Base-by-base conservation (phyloP, 2,329 filamentous ascomycete species). In the Alternaria alternata region DNA sequence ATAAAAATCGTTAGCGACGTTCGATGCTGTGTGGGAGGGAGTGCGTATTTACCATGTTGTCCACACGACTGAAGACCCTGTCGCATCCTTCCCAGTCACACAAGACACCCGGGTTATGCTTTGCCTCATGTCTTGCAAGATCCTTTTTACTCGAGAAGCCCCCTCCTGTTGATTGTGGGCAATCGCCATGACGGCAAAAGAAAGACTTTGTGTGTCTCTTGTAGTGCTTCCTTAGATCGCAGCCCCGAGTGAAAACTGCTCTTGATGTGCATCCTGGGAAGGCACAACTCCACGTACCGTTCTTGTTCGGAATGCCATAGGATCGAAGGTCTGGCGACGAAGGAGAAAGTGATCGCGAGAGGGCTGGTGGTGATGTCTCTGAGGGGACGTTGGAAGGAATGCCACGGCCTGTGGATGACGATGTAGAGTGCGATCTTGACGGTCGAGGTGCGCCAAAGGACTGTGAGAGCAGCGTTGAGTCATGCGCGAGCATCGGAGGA, bases 131-230 rank as follows among this genome's bases (percentile, higher is more conserved):
- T 39, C 87, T 78, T 26, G 85, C 84, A 20, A 86, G 83, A 63
- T 89, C 87, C 68, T 89, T 89, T 71, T 87, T 88, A 69, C 85
- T 87, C 7, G 85, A 87, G 70, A 88, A 89, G 0, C 87, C 86
- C 32, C 85, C 85, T 36, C 82, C 81, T 3, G 78, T 80, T 9
- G 85, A 80, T 67, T 88, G 85, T 12, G 86, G 84, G 70, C 87
- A 89, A 12, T 85, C 85, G 49, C 84, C 79, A 59, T 87, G 81
- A 5, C 86, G 84, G 73, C 87, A 89, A 73, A 87, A 88, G 54
- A 88, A 83, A 16, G 85, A 82, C 66, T 88, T 88, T 28, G 83
- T 85, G 72, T 89, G 87, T 14, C 87, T 80, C 70, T 88, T 87
- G 78, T 85, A 87, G 70, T 89, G 87, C 69, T 89, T 89, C 28